Conservation (phyloP, 495 filamentous ascomycete species). For the Umbilicaria muhlenbergii region DNA sequence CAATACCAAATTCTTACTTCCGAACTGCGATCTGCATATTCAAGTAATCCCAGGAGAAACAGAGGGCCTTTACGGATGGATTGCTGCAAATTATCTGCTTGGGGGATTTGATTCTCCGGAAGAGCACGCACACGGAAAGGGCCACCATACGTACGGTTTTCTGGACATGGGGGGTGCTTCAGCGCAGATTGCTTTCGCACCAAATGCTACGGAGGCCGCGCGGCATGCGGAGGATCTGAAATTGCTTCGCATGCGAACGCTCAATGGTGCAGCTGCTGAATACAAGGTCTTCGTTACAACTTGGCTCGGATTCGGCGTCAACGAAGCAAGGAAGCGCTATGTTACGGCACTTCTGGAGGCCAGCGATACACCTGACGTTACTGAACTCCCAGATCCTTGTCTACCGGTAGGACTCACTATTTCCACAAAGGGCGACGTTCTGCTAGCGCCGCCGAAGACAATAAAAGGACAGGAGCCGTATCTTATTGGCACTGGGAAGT, state of each 20-base stretch:
- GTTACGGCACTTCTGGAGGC: slow-evolving; percentile 51
- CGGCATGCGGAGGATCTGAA: slow-evolving; percentile 88
- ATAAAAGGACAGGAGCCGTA: slow-evolving; percentile 40
- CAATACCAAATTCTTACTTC: slow-evolving; percentile 70
- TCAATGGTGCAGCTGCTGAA: slow-evolving; percentile 62
- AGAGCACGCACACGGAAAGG: slow-evolving; percentile 62
- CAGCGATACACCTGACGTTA: slow-evolving; percentile 30
- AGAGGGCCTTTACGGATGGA: slow-evolving; percentile 96
- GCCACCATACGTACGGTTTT: slow-evolving; percentile 93
- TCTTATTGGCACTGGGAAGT: slow-evolving; percentile 69
- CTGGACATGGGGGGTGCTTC: slow-evolving; percentile 97
- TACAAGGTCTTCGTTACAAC: slow-evolving; percentile 88
- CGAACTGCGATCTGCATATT: slow-evolving; percentile 80
- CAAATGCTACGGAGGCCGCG: slow-evolving; percentile 76
- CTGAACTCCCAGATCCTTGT: slow-evolving; percentile 82
- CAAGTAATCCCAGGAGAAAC: slow-evolving; percentile 96
- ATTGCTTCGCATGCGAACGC: slow-evolving; percentile 62
- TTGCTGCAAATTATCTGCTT: slow-evolving; percentile 92
- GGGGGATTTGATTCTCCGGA: slow-evolving; percentile 81
- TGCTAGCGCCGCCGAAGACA: slow-evolving; percentile 23
- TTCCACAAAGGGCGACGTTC: slow-evolving; percentile 27
- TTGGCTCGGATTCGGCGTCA: slow-evolving; percentile 92
- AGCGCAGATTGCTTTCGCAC: slow-evolving; percentile 93
- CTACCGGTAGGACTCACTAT: slow-evolving; percentile 63
- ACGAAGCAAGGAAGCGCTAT: slow-evolving; percentile 74